These are phyloP conservation scores for Hypericum androsaemum DNA, from an alignment of 345 rosid species.

Conservation along the genomic window DNA sequence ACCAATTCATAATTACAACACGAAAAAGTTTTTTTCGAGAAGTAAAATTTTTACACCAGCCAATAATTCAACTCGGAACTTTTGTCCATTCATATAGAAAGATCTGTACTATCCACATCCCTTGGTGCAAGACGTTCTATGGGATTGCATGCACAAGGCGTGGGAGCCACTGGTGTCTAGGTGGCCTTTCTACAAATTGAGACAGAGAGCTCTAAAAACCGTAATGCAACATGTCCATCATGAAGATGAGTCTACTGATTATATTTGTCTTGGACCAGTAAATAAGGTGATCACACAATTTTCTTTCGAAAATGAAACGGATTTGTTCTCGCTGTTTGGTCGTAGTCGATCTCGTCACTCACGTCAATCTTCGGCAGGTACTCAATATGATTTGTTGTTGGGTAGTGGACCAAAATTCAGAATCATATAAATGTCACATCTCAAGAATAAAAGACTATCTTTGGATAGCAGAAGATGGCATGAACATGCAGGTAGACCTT, in stretches of 20 bases:
- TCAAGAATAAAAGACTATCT: conserved; percentile 77
- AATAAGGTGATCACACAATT: conserved; percentile 33
- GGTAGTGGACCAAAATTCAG: conserved; percentile 96
- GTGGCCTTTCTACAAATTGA: conserved; percentile 50
- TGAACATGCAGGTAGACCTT: conserved; percentile 83
- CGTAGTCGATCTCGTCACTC: background rate
- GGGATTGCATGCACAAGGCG: conserved; percentile 34
- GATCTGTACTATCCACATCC: conserved; percentile 49
- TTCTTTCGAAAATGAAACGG: conserved; percentile 4
- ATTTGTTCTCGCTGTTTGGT: background rate
- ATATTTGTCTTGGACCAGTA: conserved; percentile 42
- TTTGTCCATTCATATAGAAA: conserved; percentile 30
- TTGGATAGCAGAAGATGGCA: conserved; percentile 99
- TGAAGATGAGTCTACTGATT: conserved; percentile 47
- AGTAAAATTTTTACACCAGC: background rate
- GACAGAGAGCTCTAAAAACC: conserved; percentile 34
- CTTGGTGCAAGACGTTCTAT: conserved; percentile 41
- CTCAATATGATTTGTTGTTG: conserved; percentile 97
- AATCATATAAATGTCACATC: conserved; percentile 85
- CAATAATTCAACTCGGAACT: background rate
- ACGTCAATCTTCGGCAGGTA: conserved; percentile 32
- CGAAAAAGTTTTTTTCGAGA: background rate
- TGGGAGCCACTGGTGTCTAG: conserved; percentile 40
- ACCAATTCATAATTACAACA: background rate
- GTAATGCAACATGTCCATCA: conserved; percentile 52